phyloP scores from a whole-genome alignment of 352 stramenopile genomes.

The Pythium scleroteichum region DNA sequence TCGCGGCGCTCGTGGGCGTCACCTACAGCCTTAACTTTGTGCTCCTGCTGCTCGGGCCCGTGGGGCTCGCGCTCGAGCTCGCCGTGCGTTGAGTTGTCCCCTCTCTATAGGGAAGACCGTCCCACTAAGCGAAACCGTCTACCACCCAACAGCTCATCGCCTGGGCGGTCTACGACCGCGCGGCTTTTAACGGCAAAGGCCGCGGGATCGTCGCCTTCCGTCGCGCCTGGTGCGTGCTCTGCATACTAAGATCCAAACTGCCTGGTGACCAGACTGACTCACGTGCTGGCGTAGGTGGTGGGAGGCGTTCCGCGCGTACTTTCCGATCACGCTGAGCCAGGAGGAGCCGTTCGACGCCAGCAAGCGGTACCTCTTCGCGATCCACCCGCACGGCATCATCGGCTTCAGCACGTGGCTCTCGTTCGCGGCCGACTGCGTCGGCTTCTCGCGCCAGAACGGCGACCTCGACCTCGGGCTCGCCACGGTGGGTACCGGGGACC shows the following conservation, averaged over 20 bases:
- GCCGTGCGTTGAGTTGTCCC: conserved; percentile 15
- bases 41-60: conserved; percentile 30
- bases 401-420: conserved; percentile 49
- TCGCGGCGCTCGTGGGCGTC: conserved; percentile 21
- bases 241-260: too few species aligned
- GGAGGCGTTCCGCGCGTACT: conserved; percentile 42
- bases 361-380: conserved; percentile 45
- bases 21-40: conserved; percentile 27
- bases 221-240: conserved; percentile 30
- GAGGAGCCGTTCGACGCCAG: conserved; percentile 39
- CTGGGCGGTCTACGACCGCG: conserved; percentile 40
- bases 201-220: conserved; percentile 33
- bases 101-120: neutral
- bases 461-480: conserved; percentile 46
- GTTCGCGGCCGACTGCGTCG: conserved; percentile 41
- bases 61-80: conserved; percentile 31
- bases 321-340: conserved; percentile 40
- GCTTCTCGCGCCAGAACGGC: conserved; percentile 37
- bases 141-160: conserved; percentile 38
- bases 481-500: conserved; percentile 45
- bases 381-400: conserved; percentile 56
- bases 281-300: conserved; percentile 33
- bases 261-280: too few species aligned
- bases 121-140: too few species aligned
- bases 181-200: conserved; percentile 46